Evolutionary conservation across 257 asterid species (phyloP), one percentile per base, ranked within the genome.

Genomic region (Fraxinus americana): DNA sequence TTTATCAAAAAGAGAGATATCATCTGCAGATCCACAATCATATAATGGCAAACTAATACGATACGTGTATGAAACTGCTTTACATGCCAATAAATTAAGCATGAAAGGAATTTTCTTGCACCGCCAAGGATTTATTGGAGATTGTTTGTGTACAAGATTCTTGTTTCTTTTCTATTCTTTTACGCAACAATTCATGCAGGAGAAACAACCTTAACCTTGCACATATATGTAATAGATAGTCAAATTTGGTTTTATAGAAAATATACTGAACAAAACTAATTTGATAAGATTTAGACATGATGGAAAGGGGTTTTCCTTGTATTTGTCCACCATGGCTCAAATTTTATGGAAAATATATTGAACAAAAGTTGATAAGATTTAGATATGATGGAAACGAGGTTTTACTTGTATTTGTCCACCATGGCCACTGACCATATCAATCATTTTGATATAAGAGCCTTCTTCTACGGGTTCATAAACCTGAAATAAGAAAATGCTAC

Each of bases 371-470:
- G 72, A 38, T 67, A 70, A 74, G 59, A 73, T 27, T 70, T 61
- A 45, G 80, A 76, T 70, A 65, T 25, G 67, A 67, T 34, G 57
- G 65, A 65, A 19, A 25, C 1, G n/a, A 59, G 57, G 52, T 70
- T 36, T 72, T 86, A 91, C 99, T 81, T 95, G 99, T 83, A 93
- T 91, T 87, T 93, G 99, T 83, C 99, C 99, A 77, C 99, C 98
- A 52, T 91, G 84, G 83, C 99, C 99, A 81, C 91, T 93, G 88
- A 92, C 98, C 97, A 92, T 96, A 82, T 96, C 99, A 85, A 93
- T 96, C 97, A 93, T 93, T 83, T 96, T 96, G 77, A 96, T 93
- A 79, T 96, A 96, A 83, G 99, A 96, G 57, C 99, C 99, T 88
- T 96, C 99, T 82, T 96, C 97, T 39, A 96, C 99, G 5, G 99